Base-by-base conservation (phyloP, 352 stramenopile species). In the Globisporangium sylvaticum region DNA sequence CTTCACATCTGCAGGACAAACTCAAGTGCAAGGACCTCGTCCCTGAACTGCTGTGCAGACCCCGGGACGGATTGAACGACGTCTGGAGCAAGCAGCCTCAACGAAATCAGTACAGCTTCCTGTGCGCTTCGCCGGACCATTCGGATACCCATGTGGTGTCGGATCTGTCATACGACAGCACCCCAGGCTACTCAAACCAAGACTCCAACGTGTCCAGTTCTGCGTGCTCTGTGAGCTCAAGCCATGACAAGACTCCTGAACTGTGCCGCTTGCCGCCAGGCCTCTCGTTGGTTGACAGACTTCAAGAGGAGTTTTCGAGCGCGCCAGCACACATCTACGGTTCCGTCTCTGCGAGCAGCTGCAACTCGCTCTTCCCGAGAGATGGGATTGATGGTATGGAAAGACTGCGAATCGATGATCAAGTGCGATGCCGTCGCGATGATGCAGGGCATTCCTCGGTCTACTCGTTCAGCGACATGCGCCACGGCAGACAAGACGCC, bases 241-340 rank as follows among this genome's bases (percentile, higher is more conserved):
- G n/a, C 42, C 66, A 77, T 22, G 60, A 71, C 48, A 70, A 75
- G 48, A 72, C 64, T 50, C 12, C 53, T 73, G 61, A 60, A 48
- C 61, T 42, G 1, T 69, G 66, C 50, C 57, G 71, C 58, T 34
- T 72, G 8, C 73, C 79, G 9, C 72, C 79, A 1, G 75, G 79
- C 34, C 74, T 90, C 70, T 84, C 84, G 0, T 71, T 92, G 29
- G 81, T 93, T 39, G 84, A 90, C 58, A 83, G 83, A 44, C 89
- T 94, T 25, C 82, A 94, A 77, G 84, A 91, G 66, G 86, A 93
- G 56, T 93, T 94, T 31, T 81, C 86, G 15, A 73, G 84, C 25
- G 91, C 81, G 0, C 87, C 87, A 58, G 89, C 82, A 1, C 83
- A 76, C 0, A 79, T 88, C 29, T 93, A 87, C 50, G 82, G 77